These are phyloP conservation scores for Pichia sp. DNA, from an alignment of 1,139 yeast species.

Conservation along the genomic window DNA sequence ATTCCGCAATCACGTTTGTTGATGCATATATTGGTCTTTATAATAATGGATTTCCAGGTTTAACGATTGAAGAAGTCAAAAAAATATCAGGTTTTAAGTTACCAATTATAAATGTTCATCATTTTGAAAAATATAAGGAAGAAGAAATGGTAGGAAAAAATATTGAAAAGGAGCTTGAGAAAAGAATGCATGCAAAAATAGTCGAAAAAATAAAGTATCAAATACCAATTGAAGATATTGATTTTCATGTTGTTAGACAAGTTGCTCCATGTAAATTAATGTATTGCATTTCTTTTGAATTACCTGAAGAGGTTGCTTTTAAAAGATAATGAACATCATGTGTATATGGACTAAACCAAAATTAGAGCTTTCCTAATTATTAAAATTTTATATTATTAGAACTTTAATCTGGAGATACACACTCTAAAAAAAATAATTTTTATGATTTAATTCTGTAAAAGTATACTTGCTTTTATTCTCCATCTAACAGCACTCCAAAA, in stretches of 20 bases:
- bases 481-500: constrained; percentile 67
- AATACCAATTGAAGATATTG: constrained; percentile 41
- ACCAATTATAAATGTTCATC: constrained; percentile 82
- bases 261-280: constrained; percentile 97
- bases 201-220: constrained; percentile 45
- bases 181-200: constrained; percentile 56
- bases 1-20: constrained; percentile 80
- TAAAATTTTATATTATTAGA: background rate
- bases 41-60: constrained; percentile 32
- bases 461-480: constrained; percentile 37
- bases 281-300: constrained; percentile 77
- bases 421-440: background rate
- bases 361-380: background rate
- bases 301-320: constrained; percentile 78
- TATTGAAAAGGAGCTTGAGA: constrained; percentile 53
- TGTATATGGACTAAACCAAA: background rate
- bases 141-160: constrained; percentile 58
- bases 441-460: background rate
- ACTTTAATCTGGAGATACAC: background rate
- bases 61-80: constrained; percentile 32
- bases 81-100: constrained; percentile 42
- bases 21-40: constrained; percentile 72
- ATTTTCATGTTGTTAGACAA: constrained; percentile 78
- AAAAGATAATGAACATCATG: background rate
- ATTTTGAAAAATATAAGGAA: constrained; percentile 80